These are phyloP conservation scores for Mollisiaceae sp. DNA, from an alignment of 2,329 filamentous ascomycete species.

Conservation along the genomic window DNA sequence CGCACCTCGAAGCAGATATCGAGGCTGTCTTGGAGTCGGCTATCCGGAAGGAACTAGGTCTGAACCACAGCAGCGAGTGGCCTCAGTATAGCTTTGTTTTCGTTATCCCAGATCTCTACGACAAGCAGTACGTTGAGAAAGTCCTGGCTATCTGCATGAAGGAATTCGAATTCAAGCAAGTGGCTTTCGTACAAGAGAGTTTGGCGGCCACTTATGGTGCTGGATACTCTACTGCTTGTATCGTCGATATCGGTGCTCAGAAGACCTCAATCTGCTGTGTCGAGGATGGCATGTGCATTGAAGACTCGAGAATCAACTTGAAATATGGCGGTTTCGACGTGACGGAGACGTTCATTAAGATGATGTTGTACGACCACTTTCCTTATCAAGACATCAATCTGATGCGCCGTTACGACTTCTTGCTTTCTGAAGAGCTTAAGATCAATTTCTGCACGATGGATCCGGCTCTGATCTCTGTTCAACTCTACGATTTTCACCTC, in stretches of 20 bases:
- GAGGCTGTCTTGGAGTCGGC: constrained; percentile 86
- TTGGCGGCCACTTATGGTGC: constrained; percentile 94
- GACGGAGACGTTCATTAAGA: constrained; percentile 93
- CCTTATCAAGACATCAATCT: constrained; percentile 96
- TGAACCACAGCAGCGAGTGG: constrained; percentile 81
- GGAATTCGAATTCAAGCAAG: constrained; percentile 86
- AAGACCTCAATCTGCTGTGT: constrained; percentile 98
- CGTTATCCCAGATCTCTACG: constrained; percentile 94
- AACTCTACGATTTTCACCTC: constrained; percentile 88
- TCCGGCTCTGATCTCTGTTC: constrained; percentile 86
- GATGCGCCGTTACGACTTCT: constrained; percentile 85
- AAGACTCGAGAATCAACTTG: constrained; percentile 92
- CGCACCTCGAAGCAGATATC: constrained; percentile 84
- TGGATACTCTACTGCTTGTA: constrained; percentile 90
- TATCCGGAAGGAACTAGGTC: constrained; percentile 80
- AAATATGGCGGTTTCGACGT: constrained; percentile 94
- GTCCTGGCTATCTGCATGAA: constrained; percentile 84
- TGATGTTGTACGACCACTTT: constrained; percentile 97
- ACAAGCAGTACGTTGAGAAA: constrained; percentile 88
- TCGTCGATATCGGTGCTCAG: constrained; percentile 94
- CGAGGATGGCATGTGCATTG: constrained; percentile 92
- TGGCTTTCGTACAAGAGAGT: constrained; percentile 96
- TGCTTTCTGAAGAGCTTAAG: constrained; percentile 95
- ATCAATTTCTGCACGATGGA: constrained; percentile 91
- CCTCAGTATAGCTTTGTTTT: constrained; percentile 95